Evolutionary conservation across 1,139 yeast species (phyloP), one percentile per base, ranked within the genome.

Genomic region (Kluyveromyces sp.): DNA sequence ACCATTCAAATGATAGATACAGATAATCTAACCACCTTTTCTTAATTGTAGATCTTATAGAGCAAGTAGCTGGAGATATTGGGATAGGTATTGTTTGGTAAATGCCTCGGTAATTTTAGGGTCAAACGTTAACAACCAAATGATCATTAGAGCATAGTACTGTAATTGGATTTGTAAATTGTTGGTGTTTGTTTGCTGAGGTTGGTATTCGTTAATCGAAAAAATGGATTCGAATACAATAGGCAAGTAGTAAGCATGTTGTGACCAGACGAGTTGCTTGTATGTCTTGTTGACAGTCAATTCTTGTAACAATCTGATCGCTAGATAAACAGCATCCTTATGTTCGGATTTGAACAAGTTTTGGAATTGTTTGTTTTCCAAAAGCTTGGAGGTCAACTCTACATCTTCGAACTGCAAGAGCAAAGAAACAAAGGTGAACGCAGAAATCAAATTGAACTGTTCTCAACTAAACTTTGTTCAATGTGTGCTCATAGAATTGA

Each of bases 71-170:
- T 79, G 77, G 27, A 75, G 60, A 45, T 74, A 60, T 42, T 72
- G 74, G 41, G 66, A 57, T 45, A 65, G 52, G 52, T 71, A 73
- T 46, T 61, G 59, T 36, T 65, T 58, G 41, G 81, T 72, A 48
- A 88, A 66, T 33, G 73, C 73, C 48, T 66, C 61, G 47, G 83
- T 77, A 39, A 84, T 77, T 40, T 68, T 63, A 8, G 69, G 65
- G 61, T 78, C 84, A 67, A 90, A 92, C 2, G 96, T 80, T 53
- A 89, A 72, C 41, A 89, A 73, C 98, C 98, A 92, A 45, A 87
- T 71, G 29, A 83, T 75, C 60, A 92, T 74, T 54, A 92, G 74
- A 2, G 83, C 74, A 61, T 86, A 78, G 68, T 92, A 92, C 61
- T 85, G 89, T 55, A 88, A 75, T 70, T 94, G 98, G 52, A 92